phyloP scores from a whole-genome alignment of 352 stramenopile genomes.

The Saprolegnia parasitica region DNA sequence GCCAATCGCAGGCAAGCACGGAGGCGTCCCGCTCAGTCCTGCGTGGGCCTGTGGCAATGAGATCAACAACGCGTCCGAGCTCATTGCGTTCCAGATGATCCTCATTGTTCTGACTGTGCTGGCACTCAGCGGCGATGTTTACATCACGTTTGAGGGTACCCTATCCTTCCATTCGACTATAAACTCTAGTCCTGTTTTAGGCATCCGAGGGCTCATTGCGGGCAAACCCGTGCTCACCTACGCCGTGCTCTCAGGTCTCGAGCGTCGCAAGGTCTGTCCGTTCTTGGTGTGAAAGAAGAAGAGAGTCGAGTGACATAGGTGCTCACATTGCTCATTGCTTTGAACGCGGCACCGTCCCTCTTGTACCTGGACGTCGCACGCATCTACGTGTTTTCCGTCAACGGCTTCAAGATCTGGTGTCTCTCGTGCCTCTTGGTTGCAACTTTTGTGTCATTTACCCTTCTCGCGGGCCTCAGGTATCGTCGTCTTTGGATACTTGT shows the following conservation, averaged over 20 bases:
- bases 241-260: slow-evolving; percentile 16
- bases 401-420: slow-evolving; percentile 24
- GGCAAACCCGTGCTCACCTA: slow-evolving; percentile 16
- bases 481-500: not conserved
- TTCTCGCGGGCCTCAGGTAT: slow-evolving; percentile 1
- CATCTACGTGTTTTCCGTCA: slow-evolving; percentile 22
- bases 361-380: slow-evolving; percentile 18
- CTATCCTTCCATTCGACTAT: too few relatives aligned
- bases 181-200: too few relatives aligned
- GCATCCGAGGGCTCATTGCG: too few relatives aligned
- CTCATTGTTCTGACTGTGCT: not conserved
- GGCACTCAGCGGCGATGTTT: not conserved
- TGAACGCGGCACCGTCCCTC: slow-evolving; percentile 10
- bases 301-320: not conserved
- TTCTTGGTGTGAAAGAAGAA: not conserved
- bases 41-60: slow-evolving; percentile 15
- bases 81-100: slow-evolving; percentile 8
- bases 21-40: not conserved
- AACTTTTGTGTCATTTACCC: slow-evolving; percentile 12
- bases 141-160: not conserved
- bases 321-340: not conserved
- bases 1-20: slow-evolving; percentile 3
- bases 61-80: slow-evolving; percentile 1
- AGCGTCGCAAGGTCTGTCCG: slow-evolving; percentile 11
- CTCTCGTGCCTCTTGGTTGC: slow-evolving; percentile 16